A percentile compares a stretch with the other conserved stretches of the same genome.
These are phyloP conservation scores for Alternaria hordeiaustralica DNA, from an alignment of 2,329 filamentous ascomycete species.

Conservation along the genomic window DNA sequence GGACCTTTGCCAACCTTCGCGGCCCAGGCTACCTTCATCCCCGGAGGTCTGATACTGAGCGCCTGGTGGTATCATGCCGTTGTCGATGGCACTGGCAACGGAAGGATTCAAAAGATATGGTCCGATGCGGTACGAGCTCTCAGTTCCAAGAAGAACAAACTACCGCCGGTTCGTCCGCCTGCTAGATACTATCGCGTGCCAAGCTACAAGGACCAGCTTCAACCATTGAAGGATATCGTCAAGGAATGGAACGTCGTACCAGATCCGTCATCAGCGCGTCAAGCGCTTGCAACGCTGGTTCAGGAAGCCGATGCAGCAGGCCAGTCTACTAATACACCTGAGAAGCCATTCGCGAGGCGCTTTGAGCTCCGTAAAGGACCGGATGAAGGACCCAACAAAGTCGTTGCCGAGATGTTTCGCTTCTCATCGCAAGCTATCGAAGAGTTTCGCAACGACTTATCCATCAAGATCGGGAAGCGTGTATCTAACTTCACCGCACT, in stretches of 20 bases:
- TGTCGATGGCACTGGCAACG: slow-evolving; percentile 24
- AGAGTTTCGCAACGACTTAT: neutral
- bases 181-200: neutral
- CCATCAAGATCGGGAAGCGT: neutral
- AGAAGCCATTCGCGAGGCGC: neutral
- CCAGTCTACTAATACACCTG: neutral
- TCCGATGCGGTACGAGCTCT: slow-evolving; percentile 2
- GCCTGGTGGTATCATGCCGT: slow-evolving; percentile 34
- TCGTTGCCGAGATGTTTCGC: slow-evolving; percentile 12
- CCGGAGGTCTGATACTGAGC: slow-evolving; percentile 36
- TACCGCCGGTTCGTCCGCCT: neutral
- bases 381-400: slow-evolving; percentile 7
- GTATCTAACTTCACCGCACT: neutral
- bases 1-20: slow-evolving; percentile 26
- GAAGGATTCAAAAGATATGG: slow-evolving; percentile 21
- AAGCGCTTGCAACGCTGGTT: neutral
- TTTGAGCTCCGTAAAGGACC: neutral
- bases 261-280: slow-evolving; percentile 1
- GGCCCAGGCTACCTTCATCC: slow-evolving; percentile 33
- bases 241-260: neutral
- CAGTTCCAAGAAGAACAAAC: neutral
- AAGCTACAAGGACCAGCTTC: neutral
- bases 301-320: neutral
- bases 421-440: neutral
- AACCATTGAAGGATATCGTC: neutral